Evolutionary conservation across 2,329 filamentous ascomycete species (phyloP).

Genomic region (Fusarium redolens): DNA sequence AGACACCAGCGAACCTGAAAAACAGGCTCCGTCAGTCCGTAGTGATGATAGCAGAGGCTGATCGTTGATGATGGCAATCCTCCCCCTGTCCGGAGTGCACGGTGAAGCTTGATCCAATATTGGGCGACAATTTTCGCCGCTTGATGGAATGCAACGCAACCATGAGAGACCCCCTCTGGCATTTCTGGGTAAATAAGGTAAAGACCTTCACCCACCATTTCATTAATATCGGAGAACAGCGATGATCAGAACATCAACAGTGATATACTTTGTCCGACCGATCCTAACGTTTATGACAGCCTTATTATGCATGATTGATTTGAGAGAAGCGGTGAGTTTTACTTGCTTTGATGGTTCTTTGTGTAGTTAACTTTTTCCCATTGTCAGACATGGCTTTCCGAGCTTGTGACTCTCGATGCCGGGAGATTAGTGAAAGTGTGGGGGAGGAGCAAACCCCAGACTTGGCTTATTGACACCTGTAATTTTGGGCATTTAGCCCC

Average conservation of each 20-base stretch:
- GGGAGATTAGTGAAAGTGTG: slow-evolving; percentile 22
- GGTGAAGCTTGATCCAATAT: slow-evolving; percentile 1
- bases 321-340: slow-evolving; percentile 34
- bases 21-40: slow-evolving; percentile 14
- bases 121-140: slow-evolving; percentile 4
- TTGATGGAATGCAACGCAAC: slow-evolving; percentile 31
- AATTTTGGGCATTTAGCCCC: slow-evolving; percentile 4
- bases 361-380: not conserved
- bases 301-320: not conserved
- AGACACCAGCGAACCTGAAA: not conserved
- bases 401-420: slow-evolving; percentile 10
- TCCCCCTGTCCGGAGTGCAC: slow-evolving; percentile 17
- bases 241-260: slow-evolving; percentile 16
- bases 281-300: slow-evolving; percentile 1
- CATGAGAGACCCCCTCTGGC: not conserved
- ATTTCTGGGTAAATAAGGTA: slow-evolving; percentile 22
- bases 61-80: slow-evolving; percentile 1
- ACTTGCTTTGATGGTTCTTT: not conserved
- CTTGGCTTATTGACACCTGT: slow-evolving; percentile 22
- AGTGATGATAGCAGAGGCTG: slow-evolving; percentile 8
- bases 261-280: slow-evolving; percentile 6
- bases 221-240: slow-evolving; percentile 13
- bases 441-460: slow-evolving; percentile 30
- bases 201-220: slow-evolving; percentile 30
- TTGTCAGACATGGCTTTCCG: slow-evolving; percentile 17